A percentile compares a stretch with the other conserved stretches of the same genome.
These are phyloP conservation scores for Chrysosporium keratinophilum DNA, from an alignment of 2,329 filamentous ascomycete genomes.

Conservation along the genomic window DNA sequence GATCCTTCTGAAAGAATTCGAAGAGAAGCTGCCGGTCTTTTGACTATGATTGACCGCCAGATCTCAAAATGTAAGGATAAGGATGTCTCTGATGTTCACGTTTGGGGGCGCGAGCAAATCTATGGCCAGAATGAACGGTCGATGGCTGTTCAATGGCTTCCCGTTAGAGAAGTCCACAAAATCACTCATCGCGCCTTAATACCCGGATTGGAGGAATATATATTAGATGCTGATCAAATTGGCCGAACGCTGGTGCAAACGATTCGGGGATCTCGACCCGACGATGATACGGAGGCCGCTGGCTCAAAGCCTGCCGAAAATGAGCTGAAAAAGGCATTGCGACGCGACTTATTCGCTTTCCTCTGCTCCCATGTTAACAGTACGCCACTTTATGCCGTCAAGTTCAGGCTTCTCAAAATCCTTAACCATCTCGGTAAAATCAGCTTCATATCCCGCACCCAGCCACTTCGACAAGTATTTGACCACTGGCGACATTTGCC, in stretches of 20 bases:
- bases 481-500: constrained; percentile 55
- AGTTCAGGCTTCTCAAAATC: constrained; percentile 59
- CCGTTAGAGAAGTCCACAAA: constrained; percentile 47
- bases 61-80: constrained; percentile 42
- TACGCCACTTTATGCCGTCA: constrained; percentile 59
- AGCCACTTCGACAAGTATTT: constrained; percentile 65
- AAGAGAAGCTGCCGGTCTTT: constrained; percentile 59
- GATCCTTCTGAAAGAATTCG: constrained; percentile 69
- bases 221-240: constrained; percentile 66
- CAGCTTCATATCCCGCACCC: constrained; percentile 61
- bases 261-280: constrained; percentile 42
- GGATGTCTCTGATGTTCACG: constrained; percentile 20
- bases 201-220: constrained; percentile 71
- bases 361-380: constrained; percentile 61
- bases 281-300: constrained; percentile 21
- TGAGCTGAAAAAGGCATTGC: constrained; percentile 52
- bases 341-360: constrained; percentile 58
- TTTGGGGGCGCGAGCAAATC: constrained; percentile 54
- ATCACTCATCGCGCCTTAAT: constrained; percentile 58
- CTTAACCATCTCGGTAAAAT: constrained; percentile 63
- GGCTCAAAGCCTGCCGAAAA: constrained; percentile 34
- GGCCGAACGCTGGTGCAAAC: constrained; percentile 51
- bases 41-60: constrained; percentile 46
- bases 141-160: constrained; percentile 47
- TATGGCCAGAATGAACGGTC: constrained; percentile 50